Conservation (phyloP, 148 eudicot genomes). For the Arctostaphylos glauca region DNA sequence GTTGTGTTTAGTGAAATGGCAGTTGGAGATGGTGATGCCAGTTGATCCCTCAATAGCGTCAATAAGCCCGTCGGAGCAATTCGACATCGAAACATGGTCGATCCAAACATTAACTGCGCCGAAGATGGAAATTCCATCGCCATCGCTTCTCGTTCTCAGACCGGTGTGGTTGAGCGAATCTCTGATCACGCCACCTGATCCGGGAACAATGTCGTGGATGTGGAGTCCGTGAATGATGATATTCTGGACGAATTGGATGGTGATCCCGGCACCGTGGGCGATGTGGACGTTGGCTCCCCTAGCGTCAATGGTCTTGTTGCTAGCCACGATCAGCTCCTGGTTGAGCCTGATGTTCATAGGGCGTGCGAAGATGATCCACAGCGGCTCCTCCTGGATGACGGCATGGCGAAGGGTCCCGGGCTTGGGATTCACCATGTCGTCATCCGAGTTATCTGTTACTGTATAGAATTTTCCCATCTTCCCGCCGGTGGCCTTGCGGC, state of each 20-base stretch:
- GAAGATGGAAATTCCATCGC: conserved; percentile 56
- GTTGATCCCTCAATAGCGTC: conserved; percentile 60
- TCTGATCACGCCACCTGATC: conserved; percentile 44
- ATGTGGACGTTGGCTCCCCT: conserved; percentile 57
- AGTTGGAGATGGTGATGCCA: conserved; percentile 62
- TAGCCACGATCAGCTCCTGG: conserved; percentile 46
- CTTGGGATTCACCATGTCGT: conserved; percentile 42
- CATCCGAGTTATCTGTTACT: conserved; percentile 52
- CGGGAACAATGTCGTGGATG: conserved; percentile 40
- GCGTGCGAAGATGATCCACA: conserved; percentile 58
- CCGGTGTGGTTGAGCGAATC: conserved; percentile 53
- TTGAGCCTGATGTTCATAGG: conserved; percentile 50
- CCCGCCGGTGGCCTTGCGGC: conserved; percentile 57
- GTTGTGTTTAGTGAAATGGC: conserved; percentile 61
- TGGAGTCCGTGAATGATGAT: conserved; percentile 65
- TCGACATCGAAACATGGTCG: conserved; percentile 58
- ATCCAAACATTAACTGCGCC: conserved; percentile 53
- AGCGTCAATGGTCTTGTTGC: conserved; percentile 69
- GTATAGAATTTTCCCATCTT: conserved; percentile 51
- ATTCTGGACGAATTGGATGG: conserved; percentile 49
- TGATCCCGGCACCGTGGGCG: conserved; percentile 48
- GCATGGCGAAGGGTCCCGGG: conserved; percentile 65
- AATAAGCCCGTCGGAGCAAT: conserved; percentile 51
- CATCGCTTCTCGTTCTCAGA: conserved; percentile 48
- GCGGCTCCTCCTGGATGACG: conserved; percentile 49